A percentile compares a stretch with the other conserved stretches of the same genome.
These are phyloP conservation scores for Citrus reticulata DNA, from an alignment of 345 rosid species.

Conservation along the genomic window DNA sequence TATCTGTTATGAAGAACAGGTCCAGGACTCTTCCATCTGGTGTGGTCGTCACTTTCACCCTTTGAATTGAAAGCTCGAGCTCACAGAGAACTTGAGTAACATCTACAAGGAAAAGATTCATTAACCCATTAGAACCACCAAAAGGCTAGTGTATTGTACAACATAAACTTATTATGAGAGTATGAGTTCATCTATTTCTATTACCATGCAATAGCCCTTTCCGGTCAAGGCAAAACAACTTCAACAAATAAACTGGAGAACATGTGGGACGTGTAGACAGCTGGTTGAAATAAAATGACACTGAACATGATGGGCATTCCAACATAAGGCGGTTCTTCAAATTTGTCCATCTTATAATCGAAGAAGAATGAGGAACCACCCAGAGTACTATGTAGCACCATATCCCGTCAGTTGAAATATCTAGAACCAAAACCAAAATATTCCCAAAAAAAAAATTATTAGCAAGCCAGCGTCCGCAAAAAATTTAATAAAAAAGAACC, in stretches of 20 bases:
- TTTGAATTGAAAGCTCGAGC: conserved; percentile 79
- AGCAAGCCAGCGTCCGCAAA: background rate
- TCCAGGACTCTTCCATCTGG: conserved; percentile 81
- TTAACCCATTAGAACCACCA: conserved; percentile 11
- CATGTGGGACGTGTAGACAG: conserved; percentile 31
- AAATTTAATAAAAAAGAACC: background rate
- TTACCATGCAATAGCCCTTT: conserved; percentile 77
- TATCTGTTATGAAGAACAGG: conserved; percentile 82
- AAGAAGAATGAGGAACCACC: conserved; percentile 59
- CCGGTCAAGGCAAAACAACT: conserved; percentile 60
- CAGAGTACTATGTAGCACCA: conserved; percentile 82
- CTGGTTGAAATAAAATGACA: conserved; percentile 38
- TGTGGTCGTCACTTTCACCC: conserved; percentile 81
- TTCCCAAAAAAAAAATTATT: background rate
- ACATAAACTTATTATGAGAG: background rate
- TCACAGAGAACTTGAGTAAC: conserved; percentile 76
- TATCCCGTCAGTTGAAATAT: conserved; percentile 84
- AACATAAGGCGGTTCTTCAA: conserved; percentile 68
- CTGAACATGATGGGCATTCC: conserved; percentile 55
- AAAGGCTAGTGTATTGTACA: background rate
- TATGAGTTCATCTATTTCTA: background rate
- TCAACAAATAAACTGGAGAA: conserved; percentile 64
- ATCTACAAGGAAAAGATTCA: conserved; percentile 39
- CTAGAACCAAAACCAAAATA: conserved; percentile 28
- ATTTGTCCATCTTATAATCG: conserved; percentile 61